Evolutionary conservation across 169 alveolate species (phyloP), one percentile per base, ranked within the genome.

Genomic region (Eimeria brunetti): DNA sequence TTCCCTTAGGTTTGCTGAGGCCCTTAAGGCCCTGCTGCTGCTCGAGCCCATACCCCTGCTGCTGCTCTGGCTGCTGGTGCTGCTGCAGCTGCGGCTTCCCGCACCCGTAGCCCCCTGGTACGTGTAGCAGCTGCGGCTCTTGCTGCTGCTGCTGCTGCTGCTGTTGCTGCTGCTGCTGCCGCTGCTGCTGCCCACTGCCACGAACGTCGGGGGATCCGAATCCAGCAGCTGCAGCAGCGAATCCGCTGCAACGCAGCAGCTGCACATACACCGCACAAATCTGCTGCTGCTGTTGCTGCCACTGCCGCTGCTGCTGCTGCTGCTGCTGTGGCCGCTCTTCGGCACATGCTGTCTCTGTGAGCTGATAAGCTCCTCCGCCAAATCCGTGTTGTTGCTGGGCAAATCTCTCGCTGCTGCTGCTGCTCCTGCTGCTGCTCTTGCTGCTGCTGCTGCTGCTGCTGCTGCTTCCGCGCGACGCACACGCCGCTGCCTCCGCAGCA

Each of bases 191-290:
- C 62, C 90, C 27, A 83, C 76, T n/a, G 90, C 90, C 1, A 83
- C 90, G 62, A 83, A 83, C 12, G 90, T 83, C 7, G 90, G 90
- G 53, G 90, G 90, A 64, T 83, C 90, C 4, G 56, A 33, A 75
- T 83, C 90, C 51, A 83, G 90, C 53, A 83, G 67, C 49, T 56
- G 49, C 75, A 83, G 60, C 53, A 83, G 30, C 75, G 90, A 38
- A 56, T 83, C 90, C 22, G 90, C 90, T 4, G 90, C 71, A 38
- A 41, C 51, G 75, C 90, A 83, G 75, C 90, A 83, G 62, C 76
- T 83, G 76, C 90, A 83, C 90, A 53, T 83, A 51, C 90, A 83
- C 49, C 71, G 71, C 33, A 33, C 71, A 38, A 16, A 18, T 36
- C 58, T 53, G 53, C 75, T 49, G 75, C 53, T 56, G 71, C 76